Evolutionary conservation across 208 protist species (phyloP).

Genomic region (Leishmania gerbilli): DNA sequence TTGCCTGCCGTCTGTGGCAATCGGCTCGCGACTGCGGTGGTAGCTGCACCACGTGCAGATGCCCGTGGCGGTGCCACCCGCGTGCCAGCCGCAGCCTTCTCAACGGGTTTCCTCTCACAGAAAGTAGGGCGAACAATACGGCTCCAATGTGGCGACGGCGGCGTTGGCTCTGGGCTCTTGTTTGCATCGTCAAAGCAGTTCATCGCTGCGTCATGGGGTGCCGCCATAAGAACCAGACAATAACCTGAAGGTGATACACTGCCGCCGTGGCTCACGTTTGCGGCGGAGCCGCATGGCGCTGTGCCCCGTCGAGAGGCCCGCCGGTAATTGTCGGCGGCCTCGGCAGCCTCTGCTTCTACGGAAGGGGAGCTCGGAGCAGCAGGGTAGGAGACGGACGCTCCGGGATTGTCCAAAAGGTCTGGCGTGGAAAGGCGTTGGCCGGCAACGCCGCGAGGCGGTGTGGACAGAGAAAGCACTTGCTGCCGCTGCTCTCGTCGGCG

Average conservation of each 20-base stretch:
- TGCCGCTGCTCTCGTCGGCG: conserved; percentile 23
- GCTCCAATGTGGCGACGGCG: conserved; percentile 11
- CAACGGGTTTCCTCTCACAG: background rate
- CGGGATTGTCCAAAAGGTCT: background rate
- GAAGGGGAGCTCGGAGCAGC: background rate
- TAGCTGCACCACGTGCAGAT: background rate
- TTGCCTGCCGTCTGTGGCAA: background rate
- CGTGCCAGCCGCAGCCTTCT: too few species aligned
- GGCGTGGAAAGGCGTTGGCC: conserved; percentile 2
- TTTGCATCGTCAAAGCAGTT: background rate
- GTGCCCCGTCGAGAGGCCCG: background rate
- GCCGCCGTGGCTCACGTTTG: background rate
- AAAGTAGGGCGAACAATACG: background rate
- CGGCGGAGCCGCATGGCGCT: background rate
- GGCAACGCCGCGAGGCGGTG: background rate
- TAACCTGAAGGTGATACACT: background rate
- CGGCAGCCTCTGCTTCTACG: background rate
- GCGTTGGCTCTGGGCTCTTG: conserved; percentile 27
- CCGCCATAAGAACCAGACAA: too few species aligned
- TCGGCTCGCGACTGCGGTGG: background rate
- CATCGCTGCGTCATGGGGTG: background rate
- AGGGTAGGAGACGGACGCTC: background rate
- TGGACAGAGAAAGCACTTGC: conserved; percentile 7
- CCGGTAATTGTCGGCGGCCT: background rate
- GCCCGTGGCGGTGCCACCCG: background rate